phyloP scores from a whole-genome alignment of 2,329 filamentous ascomycete species.

The Fusarium xyrophilum region DNA sequence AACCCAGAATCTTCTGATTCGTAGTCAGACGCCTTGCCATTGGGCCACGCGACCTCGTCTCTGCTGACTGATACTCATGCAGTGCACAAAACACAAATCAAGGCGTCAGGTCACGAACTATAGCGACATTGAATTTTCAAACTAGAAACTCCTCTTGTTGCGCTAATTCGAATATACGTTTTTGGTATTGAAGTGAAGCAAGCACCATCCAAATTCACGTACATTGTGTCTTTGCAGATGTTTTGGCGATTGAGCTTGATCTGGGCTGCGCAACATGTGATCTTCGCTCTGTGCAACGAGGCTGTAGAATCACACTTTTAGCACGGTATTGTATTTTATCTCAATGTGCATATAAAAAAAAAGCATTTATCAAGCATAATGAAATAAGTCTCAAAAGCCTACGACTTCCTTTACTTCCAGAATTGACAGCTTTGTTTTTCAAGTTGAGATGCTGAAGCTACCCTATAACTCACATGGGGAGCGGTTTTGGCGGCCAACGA shows the following conservation, averaged over 20 bases:
- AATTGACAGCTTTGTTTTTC: not conserved
- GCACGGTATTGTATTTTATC: rapidly evolving
- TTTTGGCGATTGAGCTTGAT: too few relatives aligned
- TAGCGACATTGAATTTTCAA: not conserved
- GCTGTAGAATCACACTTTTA: rapidly evolving
- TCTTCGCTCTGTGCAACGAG: too few relatives aligned
- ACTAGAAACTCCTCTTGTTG: too few relatives aligned
- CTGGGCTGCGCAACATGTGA: too few relatives aligned
- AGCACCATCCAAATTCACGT: too few relatives aligned
- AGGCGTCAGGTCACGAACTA: not conserved
- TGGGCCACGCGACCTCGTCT: conserved; percentile 22
- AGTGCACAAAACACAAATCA: rapidly evolving
- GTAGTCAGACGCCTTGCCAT: conserved; percentile 34
- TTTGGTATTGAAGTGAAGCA: rapidly evolving
- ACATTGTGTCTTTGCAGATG: too few relatives aligned
- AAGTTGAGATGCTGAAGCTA: not conserved
- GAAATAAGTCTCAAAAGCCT: rapidly evolving
- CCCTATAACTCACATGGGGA: not conserved
- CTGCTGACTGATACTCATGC: not conserved
- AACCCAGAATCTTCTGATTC: conserved; percentile 35
- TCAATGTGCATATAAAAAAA: too few relatives aligned
- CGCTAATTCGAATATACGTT: rapidly evolving
- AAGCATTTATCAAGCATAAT: rapidly evolving
- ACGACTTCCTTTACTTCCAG: too few relatives aligned
- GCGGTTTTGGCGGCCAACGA: not conserved